Evolutionary conservation across 1,139 yeast genomes (phyloP).

Genomic region (Suhomyces guaymorum): DNA sequence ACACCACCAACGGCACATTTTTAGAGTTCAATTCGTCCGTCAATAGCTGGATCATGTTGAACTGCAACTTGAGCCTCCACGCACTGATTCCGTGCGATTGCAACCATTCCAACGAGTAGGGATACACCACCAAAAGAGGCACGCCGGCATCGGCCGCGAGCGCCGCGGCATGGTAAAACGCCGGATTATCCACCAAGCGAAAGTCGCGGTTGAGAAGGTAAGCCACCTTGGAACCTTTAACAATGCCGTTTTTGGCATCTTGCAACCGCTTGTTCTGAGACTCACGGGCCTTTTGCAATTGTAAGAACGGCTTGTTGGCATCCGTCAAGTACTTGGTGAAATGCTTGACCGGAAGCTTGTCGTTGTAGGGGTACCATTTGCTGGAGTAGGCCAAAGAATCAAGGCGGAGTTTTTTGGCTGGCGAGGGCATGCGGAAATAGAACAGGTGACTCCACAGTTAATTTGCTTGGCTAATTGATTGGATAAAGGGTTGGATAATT

Average conservation of each 20-base stretch:
- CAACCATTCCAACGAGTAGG: slow-evolving; percentile 39
- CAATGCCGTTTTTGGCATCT: too few relatives aligned
- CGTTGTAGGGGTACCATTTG: slow-evolving; percentile 19
- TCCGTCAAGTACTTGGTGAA: slow-evolving; percentile 24
- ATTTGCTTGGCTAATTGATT: too few relatives aligned
- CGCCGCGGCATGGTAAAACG: slow-evolving; percentile 12
- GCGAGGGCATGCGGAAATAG: background rate
- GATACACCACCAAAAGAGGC: slow-evolving; percentile 17
- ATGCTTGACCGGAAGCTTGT: slow-evolving; percentile 10
- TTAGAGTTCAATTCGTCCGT: slow-evolving; percentile 27
- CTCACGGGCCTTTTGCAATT: slow-evolving; percentile 10
- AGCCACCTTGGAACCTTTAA: slow-evolving; percentile 5
- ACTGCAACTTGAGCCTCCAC: slow-evolving; percentile 41
- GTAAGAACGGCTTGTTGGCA: slow-evolving; percentile 26
- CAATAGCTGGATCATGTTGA: slow-evolving; percentile 33
- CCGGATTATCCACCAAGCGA: slow-evolving; percentile 15
- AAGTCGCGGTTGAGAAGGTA: slow-evolving; percentile 16
- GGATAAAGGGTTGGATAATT: background rate
- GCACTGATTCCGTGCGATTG: slow-evolving; percentile 45
- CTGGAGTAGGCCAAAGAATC: slow-evolving; percentile 5
- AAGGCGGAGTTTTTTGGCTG: slow-evolving; percentile 4
- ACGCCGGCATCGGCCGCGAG: slow-evolving; percentile 6
- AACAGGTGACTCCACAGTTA: slow-evolving; percentile 2
- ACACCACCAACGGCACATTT: slow-evolving; percentile 43
- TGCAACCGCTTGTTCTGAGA: background rate